Conservation (phyloP, 2,329 filamentous ascomycete genomes). For the Aspergillus felis region DNA sequence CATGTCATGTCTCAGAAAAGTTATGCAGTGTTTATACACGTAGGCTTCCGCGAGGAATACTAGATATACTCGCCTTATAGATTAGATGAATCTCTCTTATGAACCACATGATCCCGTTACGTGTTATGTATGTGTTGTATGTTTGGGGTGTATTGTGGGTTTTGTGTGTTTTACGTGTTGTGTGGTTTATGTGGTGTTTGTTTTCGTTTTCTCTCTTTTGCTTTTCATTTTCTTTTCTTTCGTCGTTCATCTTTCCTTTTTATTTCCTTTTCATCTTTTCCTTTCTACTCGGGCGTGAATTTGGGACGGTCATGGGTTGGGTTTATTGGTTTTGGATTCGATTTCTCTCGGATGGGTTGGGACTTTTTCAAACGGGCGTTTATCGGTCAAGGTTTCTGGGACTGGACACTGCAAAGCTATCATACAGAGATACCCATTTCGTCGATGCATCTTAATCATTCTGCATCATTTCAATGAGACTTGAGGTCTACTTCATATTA, state of each 20-base stretch:
- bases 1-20: slow-evolving; percentile 23
- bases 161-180: slow-evolving; percentile 12
- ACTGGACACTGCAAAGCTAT: neutral
- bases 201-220: slow-evolving; percentile 12
- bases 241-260: slow-evolving; percentile 4
- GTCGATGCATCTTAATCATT: neutral
- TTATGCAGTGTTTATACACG: slow-evolving; percentile 28
- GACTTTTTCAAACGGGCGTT: slow-evolving; percentile 1
- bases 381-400: slow-evolving; percentile 1
- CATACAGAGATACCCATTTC: neutral
- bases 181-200: slow-evolving; percentile 18
- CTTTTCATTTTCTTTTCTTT: slow-evolving; percentile 3
- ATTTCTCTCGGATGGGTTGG: slow-evolving; percentile 2
- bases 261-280: slow-evolving; percentile 7
- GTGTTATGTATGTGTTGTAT: slow-evolving; percentile 28
- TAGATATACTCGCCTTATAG: slow-evolving; percentile 29
- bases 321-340: slow-evolving; percentile 5
- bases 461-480: neutral
- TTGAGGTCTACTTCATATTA: neutral
- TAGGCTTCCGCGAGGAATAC: slow-evolving; percentile 25
- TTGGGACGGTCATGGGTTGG: neutral
- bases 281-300: slow-evolving; percentile 5
- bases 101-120: slow-evolving; percentile 29
- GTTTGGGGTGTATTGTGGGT: slow-evolving; percentile 20
- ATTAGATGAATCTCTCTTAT: slow-evolving; percentile 36